Percentiles rank a stretch among this genome's conserved stretches.
These are phyloP conservation scores for Psilocybe sp. DNA, from an alignment of 768 basidiomycete species.

Conservation along the genomic window DNA sequence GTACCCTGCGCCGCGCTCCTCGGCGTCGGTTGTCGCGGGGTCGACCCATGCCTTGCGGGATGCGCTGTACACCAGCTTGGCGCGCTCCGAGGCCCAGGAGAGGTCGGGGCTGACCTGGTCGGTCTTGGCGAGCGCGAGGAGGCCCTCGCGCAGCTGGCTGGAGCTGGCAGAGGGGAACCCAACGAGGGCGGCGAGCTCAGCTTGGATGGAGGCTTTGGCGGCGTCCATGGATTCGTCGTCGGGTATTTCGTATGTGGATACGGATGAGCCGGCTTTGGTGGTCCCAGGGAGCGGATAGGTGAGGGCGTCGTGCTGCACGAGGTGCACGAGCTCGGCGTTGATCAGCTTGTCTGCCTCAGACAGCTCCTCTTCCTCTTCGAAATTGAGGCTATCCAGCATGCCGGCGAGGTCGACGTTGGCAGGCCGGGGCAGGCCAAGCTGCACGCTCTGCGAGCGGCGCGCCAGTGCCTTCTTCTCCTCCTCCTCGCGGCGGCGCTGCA, in stretches of 20 bases:
- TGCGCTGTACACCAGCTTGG: slow-evolving; percentile 62
- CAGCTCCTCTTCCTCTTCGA: slow-evolving; percentile 41
- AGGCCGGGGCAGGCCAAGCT: slow-evolving; percentile 82
- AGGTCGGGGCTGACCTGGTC: slow-evolving; percentile 57
- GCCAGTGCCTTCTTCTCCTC: slow-evolving; percentile 81
- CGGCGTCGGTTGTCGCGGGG: slow-evolving; percentile 49
- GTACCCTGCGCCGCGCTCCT: slow-evolving; percentile 65
- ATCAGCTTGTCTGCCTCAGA: slow-evolving; percentile 60
- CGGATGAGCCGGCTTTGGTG: slow-evolving; percentile 64
- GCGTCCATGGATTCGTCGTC: slow-evolving; percentile 67
- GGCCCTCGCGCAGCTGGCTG: slow-evolving; percentile 74
- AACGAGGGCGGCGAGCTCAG: slow-evolving; percentile 74
- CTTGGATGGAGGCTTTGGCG: slow-evolving; percentile 72
- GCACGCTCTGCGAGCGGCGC: slow-evolving; percentile 77
- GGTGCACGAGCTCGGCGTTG: slow-evolving; percentile 70
- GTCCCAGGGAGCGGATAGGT: slow-evolving; percentile 89
- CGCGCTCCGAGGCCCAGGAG: slow-evolving; percentile 74
- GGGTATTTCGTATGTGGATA: slow-evolving; percentile 71
- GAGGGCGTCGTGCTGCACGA: slow-evolving; percentile 88
- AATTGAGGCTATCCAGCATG: slow-evolving; percentile 58
- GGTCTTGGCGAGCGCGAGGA: slow-evolving; percentile 59
- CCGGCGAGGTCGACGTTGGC: slow-evolving; percentile 71
- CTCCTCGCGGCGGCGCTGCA: slow-evolving; percentile 64
- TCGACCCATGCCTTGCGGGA: slow-evolving; percentile 58
- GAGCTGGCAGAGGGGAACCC: slow-evolving; percentile 85